Percentiles rank a stretch among this genome's conserved stretches.
Evolutionary conservation across 164 flowering plant species (phyloP).

Genomic region (Kalanchoe fedtschenkoi): DNA sequence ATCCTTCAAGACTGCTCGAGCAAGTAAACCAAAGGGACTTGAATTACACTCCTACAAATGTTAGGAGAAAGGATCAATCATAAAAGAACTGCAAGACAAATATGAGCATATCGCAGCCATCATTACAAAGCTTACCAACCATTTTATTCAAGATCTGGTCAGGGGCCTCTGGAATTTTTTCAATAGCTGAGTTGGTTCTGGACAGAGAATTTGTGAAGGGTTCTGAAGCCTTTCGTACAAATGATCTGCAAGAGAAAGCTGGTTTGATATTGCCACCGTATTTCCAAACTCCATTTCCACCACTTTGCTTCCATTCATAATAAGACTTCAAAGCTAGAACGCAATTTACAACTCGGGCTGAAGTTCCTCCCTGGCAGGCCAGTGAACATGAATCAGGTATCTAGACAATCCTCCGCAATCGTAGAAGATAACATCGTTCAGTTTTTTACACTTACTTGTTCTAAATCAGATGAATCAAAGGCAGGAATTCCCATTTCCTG

Average conservation of each 20-base stretch:
- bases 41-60: conserved; percentile 35
- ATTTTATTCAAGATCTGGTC: conserved; percentile 40
- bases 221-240: conserved; percentile 68
- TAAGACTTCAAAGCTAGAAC: conserved; percentile 86
- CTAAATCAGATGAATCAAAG: conserved; percentile 96
- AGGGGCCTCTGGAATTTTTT: conserved; percentile 24
- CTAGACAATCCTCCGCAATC: neutral
- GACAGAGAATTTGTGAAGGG: conserved; percentile 65
- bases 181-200: conserved; percentile 48
- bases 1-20: conserved; percentile 59
- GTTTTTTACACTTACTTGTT: conserved; percentile 44
- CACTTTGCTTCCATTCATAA: conserved; percentile 73
- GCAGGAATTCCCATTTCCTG: conserved; percentile 83
- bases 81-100: neutral
- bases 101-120: neutral
- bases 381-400: neutral
- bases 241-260: conserved; percentile 36
- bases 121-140: conserved; percentile 42
- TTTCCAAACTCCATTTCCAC: conserved; percentile 73
- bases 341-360: conserved; percentile 69
- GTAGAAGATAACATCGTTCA: neutral
- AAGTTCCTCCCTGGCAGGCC: conserved; percentile 71
- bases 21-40: conserved; percentile 51
- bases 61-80: conserved; percentile 3
- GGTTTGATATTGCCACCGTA: conserved; percentile 69